phyloP scores from a whole-genome alignment of 2,329 filamentous ascomycete species.

The Trichoderma oligosporum region DNA sequence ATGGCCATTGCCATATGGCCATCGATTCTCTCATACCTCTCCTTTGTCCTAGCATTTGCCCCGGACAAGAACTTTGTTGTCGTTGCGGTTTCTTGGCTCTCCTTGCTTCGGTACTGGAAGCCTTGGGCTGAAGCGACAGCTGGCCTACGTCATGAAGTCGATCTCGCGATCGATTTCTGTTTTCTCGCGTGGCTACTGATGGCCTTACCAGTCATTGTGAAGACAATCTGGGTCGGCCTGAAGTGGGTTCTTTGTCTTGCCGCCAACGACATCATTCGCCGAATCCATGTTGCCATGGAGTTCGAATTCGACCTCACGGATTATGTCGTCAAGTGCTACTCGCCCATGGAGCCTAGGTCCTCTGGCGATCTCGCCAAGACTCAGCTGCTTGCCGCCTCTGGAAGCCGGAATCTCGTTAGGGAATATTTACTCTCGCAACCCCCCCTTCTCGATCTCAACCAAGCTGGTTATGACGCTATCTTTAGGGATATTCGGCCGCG shows the following conservation, averaged over 20 bases:
- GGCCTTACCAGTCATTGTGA: slow-evolving; percentile 13
- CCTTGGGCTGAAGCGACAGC: slow-evolving; percentile 10
- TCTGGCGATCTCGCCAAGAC: slow-evolving; percentile 1
- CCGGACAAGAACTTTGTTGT: slow-evolving; percentile 5
- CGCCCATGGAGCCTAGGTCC: slow-evolving; percentile 8
- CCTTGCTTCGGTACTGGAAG: slow-evolving; percentile 6
- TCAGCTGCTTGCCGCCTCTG: neutral
- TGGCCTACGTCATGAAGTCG: slow-evolving; percentile 11
- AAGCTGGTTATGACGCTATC: neutral
- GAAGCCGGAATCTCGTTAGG: neutral
- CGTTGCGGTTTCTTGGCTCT: slow-evolving; percentile 13
- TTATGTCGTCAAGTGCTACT: slow-evolving; percentile 18
- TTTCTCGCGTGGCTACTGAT: slow-evolving; percentile 17
- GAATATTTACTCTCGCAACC: neutral
- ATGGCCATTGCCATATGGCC: slow-evolving; percentile 9
- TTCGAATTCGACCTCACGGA: slow-evolving; percentile 15
- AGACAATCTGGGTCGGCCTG: slow-evolving; percentile 1
- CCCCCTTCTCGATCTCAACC: neutral
- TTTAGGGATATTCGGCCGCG: neutral
- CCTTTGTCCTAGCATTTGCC: slow-evolving; percentile 8
- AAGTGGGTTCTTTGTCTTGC: slow-evolving; percentile 7
- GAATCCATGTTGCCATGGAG: slow-evolving; percentile 9
- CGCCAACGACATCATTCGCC: slow-evolving; percentile 10
- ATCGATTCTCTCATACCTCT: slow-evolving; percentile 9
- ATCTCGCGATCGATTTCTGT: slow-evolving; percentile 9